These are phyloP conservation scores for Curvularia eragrostidis DNA, from an alignment of 2,329 filamentous ascomycete genomes.

Conservation along the genomic window DNA sequence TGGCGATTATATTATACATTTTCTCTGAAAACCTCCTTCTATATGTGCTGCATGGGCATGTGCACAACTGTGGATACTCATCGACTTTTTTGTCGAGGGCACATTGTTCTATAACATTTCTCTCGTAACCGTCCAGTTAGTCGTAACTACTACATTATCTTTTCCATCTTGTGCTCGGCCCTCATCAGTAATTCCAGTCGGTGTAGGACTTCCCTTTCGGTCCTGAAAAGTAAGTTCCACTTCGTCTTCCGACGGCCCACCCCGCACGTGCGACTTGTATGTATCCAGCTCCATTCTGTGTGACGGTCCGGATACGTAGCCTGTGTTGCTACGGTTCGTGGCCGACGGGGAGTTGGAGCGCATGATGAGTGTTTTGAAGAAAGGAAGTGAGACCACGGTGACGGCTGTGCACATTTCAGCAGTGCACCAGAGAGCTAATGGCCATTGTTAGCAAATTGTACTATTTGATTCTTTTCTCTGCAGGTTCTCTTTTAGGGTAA, in stretches of 20 bases:
- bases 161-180: conserved; percentile 16
- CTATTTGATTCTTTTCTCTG: background rate
- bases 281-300: background rate
- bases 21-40: background rate
- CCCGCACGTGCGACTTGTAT: conserved; percentile 17
- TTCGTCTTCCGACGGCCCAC: conserved; percentile 24
- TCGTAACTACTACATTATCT: conserved; percentile 26
- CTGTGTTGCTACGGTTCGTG: conserved; percentile 22
- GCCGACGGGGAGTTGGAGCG: conserved; percentile 11
- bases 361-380: conserved; percentile 26
- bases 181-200: conserved; percentile 14
- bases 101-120: conserved; percentile 4
- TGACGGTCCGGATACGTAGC: conserved; percentile 16
- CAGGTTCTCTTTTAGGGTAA: background rate
- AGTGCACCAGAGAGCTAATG: conserved; percentile 31
- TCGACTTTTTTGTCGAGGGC: background rate
- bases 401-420: conserved; percentile 33
- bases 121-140: conserved; percentile 22
- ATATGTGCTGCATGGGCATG: background rate
- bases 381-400: conserved; percentile 31
- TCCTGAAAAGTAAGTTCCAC: conserved; percentile 27
- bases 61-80: background rate
- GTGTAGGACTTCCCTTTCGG: conserved; percentile 17
- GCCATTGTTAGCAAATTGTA: background rate
- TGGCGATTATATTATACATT: background rate